Evolutionary conservation across 2,329 filamentous ascomycete genomes (phyloP).

Genomic region (Colletotrichum falcatum): DNA sequence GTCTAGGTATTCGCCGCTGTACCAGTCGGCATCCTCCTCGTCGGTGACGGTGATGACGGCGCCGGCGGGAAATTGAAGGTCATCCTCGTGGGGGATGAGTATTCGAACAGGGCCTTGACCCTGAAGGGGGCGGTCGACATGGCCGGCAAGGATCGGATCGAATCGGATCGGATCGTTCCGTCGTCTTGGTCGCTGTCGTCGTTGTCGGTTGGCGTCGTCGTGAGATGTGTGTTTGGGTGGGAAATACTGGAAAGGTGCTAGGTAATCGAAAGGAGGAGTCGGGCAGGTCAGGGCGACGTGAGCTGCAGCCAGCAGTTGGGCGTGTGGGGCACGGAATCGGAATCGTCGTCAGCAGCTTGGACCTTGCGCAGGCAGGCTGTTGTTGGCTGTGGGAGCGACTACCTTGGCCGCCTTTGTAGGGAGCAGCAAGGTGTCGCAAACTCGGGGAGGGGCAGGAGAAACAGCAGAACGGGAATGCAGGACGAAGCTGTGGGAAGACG

Average conservation of each 20-base stretch:
- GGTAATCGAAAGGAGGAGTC: constrained; percentile 39
- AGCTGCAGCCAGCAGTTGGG: constrained; percentile 20
- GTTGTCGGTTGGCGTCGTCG: constrained; percentile 12
- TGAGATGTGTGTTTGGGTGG: constrained; percentile 7
- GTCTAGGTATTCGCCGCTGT: constrained; percentile 87
- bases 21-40: constrained; percentile 95
- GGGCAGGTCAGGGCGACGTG: constrained; percentile 34
- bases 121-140: constrained; percentile 76
- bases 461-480: neutral
- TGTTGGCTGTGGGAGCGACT: constrained; percentile 30
- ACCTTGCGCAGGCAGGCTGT: constrained; percentile 29
- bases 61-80: constrained; percentile 85
- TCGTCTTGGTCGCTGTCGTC: constrained; percentile 16
- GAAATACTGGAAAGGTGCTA: constrained; percentile 7
- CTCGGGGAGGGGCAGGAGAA: neutral
- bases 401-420: constrained; percentile 3
- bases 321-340: constrained; percentile 40
- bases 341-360: constrained; percentile 42
- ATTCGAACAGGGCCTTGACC: constrained; percentile 96
- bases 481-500: constrained; percentile 11
- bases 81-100: constrained; percentile 93
- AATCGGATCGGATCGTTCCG: constrained; percentile 23
- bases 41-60: constrained; percentile 96
- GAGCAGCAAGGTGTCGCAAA: constrained; percentile 18
- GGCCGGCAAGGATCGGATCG: constrained; percentile 34